These are phyloP conservation scores for Corchorus capsularis DNA, from an alignment of 345 rosid genomes.

Conservation along the genomic window DNA sequence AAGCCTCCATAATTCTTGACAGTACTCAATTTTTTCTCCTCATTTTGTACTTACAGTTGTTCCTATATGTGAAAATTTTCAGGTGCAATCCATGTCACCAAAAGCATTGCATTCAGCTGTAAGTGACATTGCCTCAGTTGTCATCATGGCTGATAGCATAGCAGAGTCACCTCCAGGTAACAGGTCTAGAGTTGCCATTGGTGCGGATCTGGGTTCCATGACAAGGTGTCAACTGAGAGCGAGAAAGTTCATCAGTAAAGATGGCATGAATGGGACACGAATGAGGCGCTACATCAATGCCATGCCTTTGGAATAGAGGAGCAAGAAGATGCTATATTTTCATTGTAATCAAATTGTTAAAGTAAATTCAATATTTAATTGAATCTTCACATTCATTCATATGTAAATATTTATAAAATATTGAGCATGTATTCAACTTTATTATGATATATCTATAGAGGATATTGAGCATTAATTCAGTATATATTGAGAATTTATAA, in stretches of 20 bases:
- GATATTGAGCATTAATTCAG: no score
- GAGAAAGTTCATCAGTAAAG: slow-evolving; percentile 76
- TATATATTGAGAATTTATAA: no score
- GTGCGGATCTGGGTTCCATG: slow-evolving; percentile 97
- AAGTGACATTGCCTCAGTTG: slow-evolving; percentile 84
- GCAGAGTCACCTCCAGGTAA: slow-evolving; percentile 94
- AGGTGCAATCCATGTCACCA: slow-evolving; percentile 85
- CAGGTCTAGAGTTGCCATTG: slow-evolving; percentile 94
- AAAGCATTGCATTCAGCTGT: slow-evolving; percentile 69
- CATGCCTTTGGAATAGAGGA: slow-evolving; percentile 37
- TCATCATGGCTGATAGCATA: slow-evolving; percentile 88
- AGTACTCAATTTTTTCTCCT: background rate
- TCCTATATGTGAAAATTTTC: slow-evolving; percentile 22
- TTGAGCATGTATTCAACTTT: no score
- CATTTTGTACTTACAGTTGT: background rate
- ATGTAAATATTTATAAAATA: no score
- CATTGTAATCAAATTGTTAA: no score
- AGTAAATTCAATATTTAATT: no score
- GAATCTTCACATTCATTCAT: no score
- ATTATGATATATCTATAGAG: no score
- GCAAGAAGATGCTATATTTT: no score
- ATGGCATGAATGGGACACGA: slow-evolving; percentile 69
- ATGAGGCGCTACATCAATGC: slow-evolving; percentile 88
- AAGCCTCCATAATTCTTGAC: slow-evolving; percentile 15
- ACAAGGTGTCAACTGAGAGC: slow-evolving; percentile 85